Base-by-base conservation (phyloP, 2,329 filamentous ascomycete species). In the Sphaceloma murrayae region DNA sequence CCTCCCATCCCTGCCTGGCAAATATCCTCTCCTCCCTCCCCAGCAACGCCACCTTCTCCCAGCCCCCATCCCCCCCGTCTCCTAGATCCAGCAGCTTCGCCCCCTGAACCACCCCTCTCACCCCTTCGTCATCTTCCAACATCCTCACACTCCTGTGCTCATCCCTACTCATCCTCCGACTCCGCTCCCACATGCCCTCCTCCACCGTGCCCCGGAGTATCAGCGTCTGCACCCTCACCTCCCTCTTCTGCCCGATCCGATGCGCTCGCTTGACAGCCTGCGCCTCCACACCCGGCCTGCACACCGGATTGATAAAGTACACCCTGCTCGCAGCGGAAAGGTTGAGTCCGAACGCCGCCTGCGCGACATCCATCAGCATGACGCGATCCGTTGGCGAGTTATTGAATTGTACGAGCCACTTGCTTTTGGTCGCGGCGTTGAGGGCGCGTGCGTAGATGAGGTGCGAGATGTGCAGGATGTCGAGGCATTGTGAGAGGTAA, bases 181-280 rank as follows among this genome's bases (percentile, higher is more conserved):
- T 73, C 3, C 85, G 75, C 47, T 80, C 71, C 4, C 93, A 68
- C 55, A 96, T 89, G 11, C 81, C 75, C 59, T 95, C 85, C 56
- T 95, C 89, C 7, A 95, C 75, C 7, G 84, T 93, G 46, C 77
- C 78, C 44, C 74, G 75, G 4, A 95, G 66, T 1, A 95, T 81
- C 1, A 95, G 66, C 0, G 87, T 95, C 64, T 95, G 86, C 0
- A 94, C 88, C 6, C 77, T 77, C 0, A 95, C 88, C 0, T 78
- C 75, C 48, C 75, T 80, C 0, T 67, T 78, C 60, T 95, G 88
- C 8, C 86, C 87, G 53, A 95, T 93, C 9, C 89, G 75, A 52
- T 93, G 82, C 0, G 84, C 86, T 57, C 89, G 80, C 48, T 93
- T 94, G 50, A 95, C 85, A 0, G 89, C 89, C 61, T 96, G 89